Base-by-base conservation (phyloP, 1,139 yeast genomes). In the Yamadazyma kanchanaburiensis region DNA sequence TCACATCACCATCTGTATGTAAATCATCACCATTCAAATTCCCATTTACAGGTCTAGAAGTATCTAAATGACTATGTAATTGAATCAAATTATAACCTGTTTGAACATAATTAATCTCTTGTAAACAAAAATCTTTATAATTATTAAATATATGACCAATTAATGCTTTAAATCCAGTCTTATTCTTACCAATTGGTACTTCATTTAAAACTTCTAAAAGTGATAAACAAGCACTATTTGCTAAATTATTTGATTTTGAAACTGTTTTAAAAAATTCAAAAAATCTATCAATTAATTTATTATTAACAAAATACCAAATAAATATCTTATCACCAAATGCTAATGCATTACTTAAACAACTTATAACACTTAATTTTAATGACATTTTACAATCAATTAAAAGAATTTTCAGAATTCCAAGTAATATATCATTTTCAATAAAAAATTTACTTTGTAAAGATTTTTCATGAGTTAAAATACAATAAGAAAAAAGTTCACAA, bases 141-240 rank as follows among this genome's bases (percentile, higher is more conserved):
- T 64, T 60, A 2, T 61, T 57, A 32, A 69, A 69, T 24, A 83
- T 54, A 48, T 79, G 70, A 21, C 52, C 62, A 5, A 76, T 74
- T 33, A 83, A 45, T 8, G 64, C 37, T 33, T 63, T 64, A 49
- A 61, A 76, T 40, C 73, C 74, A 16, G 51, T 44, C 23, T 61
- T 53, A 26, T 60, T 55, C 8, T 46, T 51, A 12, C 49, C 43
- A 13, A 48, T 36, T 13, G 45, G 44, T 5, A 46, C 33, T 21
- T 59, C 62, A 33, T 57, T 57, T 2, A 85, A 55, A 3, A 70
- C 55, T 41, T 77, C 82, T 31, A 87, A 59, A 24, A 89, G 63
- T 46, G 84, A 91, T 31, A 88, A 63, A 42, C 94, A 74, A 3
- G 94, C 71, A 0, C 96, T 86, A 47, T 78, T 84, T 2, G 85